Conservation (phyloP, 495 filamentous ascomycete species). For the Polyplosphaeria fusca region DNA sequence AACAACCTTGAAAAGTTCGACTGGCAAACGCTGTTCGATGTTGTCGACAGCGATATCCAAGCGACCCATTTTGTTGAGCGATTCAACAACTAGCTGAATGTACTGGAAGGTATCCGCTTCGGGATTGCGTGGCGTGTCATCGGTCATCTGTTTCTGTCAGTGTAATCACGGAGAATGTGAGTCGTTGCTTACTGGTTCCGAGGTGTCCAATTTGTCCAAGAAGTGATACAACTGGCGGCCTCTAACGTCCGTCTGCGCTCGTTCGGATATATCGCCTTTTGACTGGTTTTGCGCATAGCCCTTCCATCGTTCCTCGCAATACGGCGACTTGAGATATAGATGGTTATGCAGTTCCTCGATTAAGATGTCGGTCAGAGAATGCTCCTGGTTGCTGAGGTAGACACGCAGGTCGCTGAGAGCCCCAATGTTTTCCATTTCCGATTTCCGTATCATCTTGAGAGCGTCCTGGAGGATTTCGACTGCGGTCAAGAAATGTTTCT, state of each 20-base stretch:
- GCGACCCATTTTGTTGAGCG: conserved; percentile 80
- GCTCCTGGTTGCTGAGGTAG: conserved; percentile 88
- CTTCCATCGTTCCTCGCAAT: conserved; percentile 94
- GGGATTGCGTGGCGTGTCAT: conserved; percentile 86
- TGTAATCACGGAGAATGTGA: not conserved
- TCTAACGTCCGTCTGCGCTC: conserved; percentile 36
- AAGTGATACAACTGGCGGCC: conserved; percentile 72
- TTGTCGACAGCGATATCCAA: conserved; percentile 81
- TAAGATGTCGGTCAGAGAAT: conserved; percentile 85
- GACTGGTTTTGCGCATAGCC: conserved; percentile 46
- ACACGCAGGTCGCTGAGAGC: conserved; percentile 79
- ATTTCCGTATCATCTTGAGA: conserved; percentile 72
- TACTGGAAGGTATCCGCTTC: conserved; percentile 94
- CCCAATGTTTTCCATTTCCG: conserved; percentile 88
- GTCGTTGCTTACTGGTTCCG: conserved; percentile 41
- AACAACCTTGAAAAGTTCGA: conserved; percentile 90
- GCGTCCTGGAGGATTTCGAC: conserved; percentile 89
- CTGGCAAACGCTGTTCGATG: conserved; percentile 87
- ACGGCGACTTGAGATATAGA: conserved; percentile 93
- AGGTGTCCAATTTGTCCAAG: conserved; percentile 74
- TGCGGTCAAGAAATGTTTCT: conserved; percentile 90
- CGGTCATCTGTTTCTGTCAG: conserved; percentile 58
- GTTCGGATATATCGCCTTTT: conserved; percentile 22
- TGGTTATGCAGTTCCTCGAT: conserved; percentile 97
- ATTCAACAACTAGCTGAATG: conserved; percentile 81